Percentiles rank a stretch among this genome's conserved stretches.
Evolutionary conservation across 2,329 filamentous ascomycete genomes (phyloP).

Genomic region (Hymenoscyphus linearis): DNA sequence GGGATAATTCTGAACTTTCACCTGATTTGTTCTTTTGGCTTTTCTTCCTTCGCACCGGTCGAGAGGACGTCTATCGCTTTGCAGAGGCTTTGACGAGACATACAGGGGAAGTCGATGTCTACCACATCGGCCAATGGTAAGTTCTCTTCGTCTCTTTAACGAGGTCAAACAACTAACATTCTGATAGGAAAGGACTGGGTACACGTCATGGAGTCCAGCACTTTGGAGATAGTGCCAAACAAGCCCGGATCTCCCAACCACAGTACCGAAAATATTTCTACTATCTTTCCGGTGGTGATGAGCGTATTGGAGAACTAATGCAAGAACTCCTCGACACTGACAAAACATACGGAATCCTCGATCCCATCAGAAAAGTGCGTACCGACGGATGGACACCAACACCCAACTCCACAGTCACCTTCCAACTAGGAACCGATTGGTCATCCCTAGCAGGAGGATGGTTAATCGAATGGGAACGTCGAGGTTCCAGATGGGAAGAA

Average conservation of each 20-base stretch:
- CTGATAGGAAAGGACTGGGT: conserved; percentile 49
- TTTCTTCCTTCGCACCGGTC: conserved; percentile 55
- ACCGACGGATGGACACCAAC: conserved; percentile 44
- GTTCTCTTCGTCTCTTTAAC: background rate
- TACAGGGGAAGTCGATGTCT: conserved; percentile 56
- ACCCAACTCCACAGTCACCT: conserved; percentile 38
- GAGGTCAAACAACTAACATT: background rate
- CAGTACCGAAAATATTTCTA: conserved; percentile 54
- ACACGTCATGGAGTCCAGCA: conserved; percentile 60
- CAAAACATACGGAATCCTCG: conserved; percentile 46
- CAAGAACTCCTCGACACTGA: conserved; percentile 43
- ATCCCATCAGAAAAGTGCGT: conserved; percentile 54
- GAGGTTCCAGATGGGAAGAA: conserved; percentile 47
- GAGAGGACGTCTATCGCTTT: conserved; percentile 51
- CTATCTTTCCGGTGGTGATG: conserved; percentile 25
- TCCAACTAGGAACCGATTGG: conserved; percentile 56
- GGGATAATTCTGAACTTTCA: conserved; percentile 61
- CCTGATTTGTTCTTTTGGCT: conserved; percentile 59
- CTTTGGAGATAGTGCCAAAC: conserved; percentile 55
- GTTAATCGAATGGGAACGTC: conserved; percentile 56
- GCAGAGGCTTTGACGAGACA: conserved; percentile 54
- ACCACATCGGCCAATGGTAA: conserved; percentile 45
- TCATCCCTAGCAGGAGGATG: conserved; percentile 50
- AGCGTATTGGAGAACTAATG: conserved; percentile 22
- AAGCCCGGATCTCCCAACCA: conserved; percentile 54